A percentile compares a stretch with the other conserved stretches of the same genome.
Conservation (phyloP, 805 yeast species). For the Ogataea parapolymorpha region DNA sequence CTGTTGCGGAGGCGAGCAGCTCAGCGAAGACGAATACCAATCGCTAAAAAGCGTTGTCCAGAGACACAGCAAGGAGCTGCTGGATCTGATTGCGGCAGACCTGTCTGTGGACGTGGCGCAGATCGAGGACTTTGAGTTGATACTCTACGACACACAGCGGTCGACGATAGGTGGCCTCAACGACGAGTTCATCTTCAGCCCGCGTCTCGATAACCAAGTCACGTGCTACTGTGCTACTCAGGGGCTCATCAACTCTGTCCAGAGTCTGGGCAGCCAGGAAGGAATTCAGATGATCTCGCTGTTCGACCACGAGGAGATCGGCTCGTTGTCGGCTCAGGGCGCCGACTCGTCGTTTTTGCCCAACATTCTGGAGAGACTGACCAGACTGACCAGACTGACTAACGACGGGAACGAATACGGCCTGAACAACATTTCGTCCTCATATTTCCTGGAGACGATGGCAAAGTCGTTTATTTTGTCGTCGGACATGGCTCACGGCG, state of each 20-base stretch:
- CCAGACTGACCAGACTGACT: slow-evolving; percentile 43
- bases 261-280: slow-evolving; percentile 38
- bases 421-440: slow-evolving; percentile 28
- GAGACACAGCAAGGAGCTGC: slow-evolving; percentile 74
- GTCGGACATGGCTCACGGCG: slow-evolving; percentile 96
- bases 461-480: slow-evolving; percentile 84
- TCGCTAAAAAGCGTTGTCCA: slow-evolving; percentile 61
- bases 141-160: slow-evolving; percentile 80
- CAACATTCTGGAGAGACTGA: slow-evolving; percentile 67
- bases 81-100: slow-evolving; percentile 67
- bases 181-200: slow-evolving; percentile 88
- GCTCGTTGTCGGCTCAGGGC: slow-evolving; percentile 92
- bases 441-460: slow-evolving; percentile 51
- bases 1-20: slow-evolving; percentile 50
- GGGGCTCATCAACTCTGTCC: slow-evolving; percentile 54
- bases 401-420: slow-evolving; percentile 33
- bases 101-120: slow-evolving; percentile 47
- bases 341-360: slow-evolving; percentile 92
- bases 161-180: slow-evolving; percentile 84
- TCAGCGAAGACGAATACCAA: slow-evolving; percentile 54
- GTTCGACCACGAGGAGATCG: slow-evolving; percentile 96
- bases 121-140: slow-evolving; percentile 87
- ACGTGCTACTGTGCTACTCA: slow-evolving; percentile 78
- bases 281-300: slow-evolving; percentile 74
- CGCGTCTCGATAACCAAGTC: slow-evolving; percentile 86